Base-by-base conservation (phyloP, 768 basidiomycete genomes). In the Jaapia argillacea region DNA sequence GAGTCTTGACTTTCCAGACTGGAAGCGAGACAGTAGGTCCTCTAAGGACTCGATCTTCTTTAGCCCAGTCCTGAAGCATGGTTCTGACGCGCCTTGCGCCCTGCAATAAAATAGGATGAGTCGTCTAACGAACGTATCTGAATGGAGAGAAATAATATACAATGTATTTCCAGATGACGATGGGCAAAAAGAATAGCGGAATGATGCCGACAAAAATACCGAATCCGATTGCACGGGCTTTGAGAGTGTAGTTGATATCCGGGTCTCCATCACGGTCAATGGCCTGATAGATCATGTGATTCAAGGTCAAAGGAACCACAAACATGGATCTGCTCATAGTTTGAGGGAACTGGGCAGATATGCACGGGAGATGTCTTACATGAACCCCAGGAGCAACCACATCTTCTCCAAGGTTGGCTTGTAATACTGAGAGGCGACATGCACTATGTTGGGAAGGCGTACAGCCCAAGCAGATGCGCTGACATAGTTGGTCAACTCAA, bases 91-190 rank as follows among this genome's bases (percentile, higher is more conserved):
- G 64, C 22, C 51, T 49, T 44, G 61, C 67, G 39, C 75, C 73
- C 72, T 74, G 46, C n/a, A 44, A 41, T 2, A 21, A 33, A 24
- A 14, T 22, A 28, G 16, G 6, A 46, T 40, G 42, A 33, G 39
- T 21, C 16, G 40, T 1, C 27, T 18, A 13, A 18, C 4, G 6
- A 36, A 18, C 4, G 33, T 6, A 43, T n/a, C 3, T 13, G 23
- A 5, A 16, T 25, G 41, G 38, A 16, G 13, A 14, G 5, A 24
- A 33, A 27, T 24, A n/a, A 65, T 68, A 31, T 33, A 68, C 64
- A 43, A 62, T 47, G 25, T 53, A 61, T 48, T 78, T 77, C 73
- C 74, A 77, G 20, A 68, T 35, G 31, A 63, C 36, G 33, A 73
- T 53, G 4, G 75, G 75, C 3, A 57, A 31, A 36, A 60, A 54